Evolutionary conservation across 1,284 basidiomycete species (phyloP), one percentile per base, ranked within the genome.

Genomic region (Cutaneotrichosporon curvatum): DNA sequence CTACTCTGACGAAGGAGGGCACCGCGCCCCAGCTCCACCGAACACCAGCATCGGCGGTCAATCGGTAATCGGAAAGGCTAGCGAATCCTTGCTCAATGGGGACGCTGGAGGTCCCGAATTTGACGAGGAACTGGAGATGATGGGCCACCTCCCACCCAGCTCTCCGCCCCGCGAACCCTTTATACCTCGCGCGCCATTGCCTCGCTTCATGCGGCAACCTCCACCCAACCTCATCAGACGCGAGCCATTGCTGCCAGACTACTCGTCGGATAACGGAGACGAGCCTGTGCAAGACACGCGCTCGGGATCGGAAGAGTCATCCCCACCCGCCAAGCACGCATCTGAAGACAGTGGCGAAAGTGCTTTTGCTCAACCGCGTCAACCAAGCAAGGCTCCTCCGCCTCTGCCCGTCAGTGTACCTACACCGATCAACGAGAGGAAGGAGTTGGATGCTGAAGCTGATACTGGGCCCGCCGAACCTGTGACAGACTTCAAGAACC

Each of bases 71-170:
- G 11, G 45, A 16, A 40, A 40, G 7, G 42, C 66, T 0, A 55
- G 64, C 1, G 50, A 55, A 15, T 63, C 62, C 1, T 49, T 68
- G 18, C 50, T 67, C n/a, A 56, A 67, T 9, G 59, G 58, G 2
- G 42, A 47, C 2, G 16, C 59, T 2, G 51, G 48, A n/a, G 54
- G 55, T 4, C 48, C 48, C 5, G 64, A 68, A 16, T 68, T 65
- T 47, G 65, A 70, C 40, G 61, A 64, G 35, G 61, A 65, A 5
- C 63, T 59, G 41, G 63, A 59, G 9, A 51, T 69, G 37, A 28
- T 28, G 25, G 45, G 53, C 15, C 61, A 63, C 44, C 53, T 72
- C 2, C 68, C 68, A 4, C 64, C 67, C 2, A 46, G 55, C 9
- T 55, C 58, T 4, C 68, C 70, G 3, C 61, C 63, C 1, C 47